These are phyloP conservation scores for Lactarius psammicola DNA, from an alignment of 768 basidiomycete species.

Conservation along the genomic window DNA sequence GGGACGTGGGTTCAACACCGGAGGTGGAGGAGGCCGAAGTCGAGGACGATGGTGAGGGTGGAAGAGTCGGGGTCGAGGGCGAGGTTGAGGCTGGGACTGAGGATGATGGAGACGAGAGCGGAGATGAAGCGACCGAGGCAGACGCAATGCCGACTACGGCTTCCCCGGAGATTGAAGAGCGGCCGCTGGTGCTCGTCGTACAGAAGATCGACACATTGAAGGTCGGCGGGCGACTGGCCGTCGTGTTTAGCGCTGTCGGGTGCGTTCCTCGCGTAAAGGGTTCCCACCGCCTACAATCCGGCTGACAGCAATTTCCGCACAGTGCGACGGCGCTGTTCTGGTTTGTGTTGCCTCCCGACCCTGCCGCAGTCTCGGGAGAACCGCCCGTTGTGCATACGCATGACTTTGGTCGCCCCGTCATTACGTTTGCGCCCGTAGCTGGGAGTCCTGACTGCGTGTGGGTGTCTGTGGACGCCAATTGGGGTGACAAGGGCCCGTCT, in stretches of 20 bases:
- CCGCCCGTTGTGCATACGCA: constrained; percentile 33
- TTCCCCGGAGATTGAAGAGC: constrained; percentile 6
- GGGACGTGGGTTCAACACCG: neutral
- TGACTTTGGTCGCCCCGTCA: constrained; percentile 57
- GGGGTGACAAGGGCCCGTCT: constrained; percentile 30
- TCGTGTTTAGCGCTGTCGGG: constrained; percentile 76
- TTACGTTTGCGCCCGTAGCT: constrained; percentile 50
- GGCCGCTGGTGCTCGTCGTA: constrained; percentile 15
- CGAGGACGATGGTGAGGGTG: neutral
- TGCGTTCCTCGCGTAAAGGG: constrained; percentile 37
- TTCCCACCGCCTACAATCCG: neutral
- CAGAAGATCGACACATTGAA: constrained; percentile 36
- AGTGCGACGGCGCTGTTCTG: constrained; percentile 72
- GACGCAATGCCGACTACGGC: neutral
- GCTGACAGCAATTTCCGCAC: constrained; percentile 13
- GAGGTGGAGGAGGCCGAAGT: neutral
- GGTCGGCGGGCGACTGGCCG: constrained; percentile 36
- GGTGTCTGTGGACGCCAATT: constrained; percentile 51
- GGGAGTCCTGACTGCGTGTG: constrained; percentile 41
- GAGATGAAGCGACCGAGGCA: constrained; percentile 29
- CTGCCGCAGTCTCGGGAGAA: constrained; percentile 3
- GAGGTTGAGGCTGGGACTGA: constrained; percentile 28
- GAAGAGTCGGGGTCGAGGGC: constrained; percentile 21
- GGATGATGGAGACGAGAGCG: constrained; percentile 37
- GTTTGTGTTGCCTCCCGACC: constrained; percentile 34